Conservation (phyloP, 352 stramenopile genomes). For the Globisporangium paroecandrum region DNA sequence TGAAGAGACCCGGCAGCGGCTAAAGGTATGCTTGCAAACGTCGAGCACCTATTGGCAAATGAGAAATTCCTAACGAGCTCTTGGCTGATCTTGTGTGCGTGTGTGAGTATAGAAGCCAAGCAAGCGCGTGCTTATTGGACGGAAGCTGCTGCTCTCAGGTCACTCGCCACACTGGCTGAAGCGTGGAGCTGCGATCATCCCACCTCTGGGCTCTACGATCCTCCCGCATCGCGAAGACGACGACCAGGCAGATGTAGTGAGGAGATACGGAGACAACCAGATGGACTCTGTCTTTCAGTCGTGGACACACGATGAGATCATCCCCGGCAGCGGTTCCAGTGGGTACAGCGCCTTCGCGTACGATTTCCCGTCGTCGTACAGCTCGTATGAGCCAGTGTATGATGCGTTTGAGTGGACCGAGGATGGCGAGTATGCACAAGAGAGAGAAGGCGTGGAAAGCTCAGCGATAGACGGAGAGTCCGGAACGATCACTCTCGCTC, state of each 20-base stretch:
- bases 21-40: conserved; percentile 5
- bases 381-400: conserved; percentile 2
- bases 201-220: conserved; percentile 29
- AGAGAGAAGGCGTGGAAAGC: not conserved
- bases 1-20: conserved; percentile 24
- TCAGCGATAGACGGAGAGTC: not conserved
- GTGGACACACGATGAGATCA: conserved; percentile 20
- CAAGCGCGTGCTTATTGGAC: conserved; percentile 13
- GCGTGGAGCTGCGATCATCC: conserved; percentile 33
- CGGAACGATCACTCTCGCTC: not conserved
- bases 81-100: not conserved
- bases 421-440: not conserved
- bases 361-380: conserved; percentile 11
- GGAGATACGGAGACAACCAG: not conserved
- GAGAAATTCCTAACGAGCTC: not conserved
- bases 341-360: conserved; percentile 16
- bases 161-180: conserved; percentile 22
- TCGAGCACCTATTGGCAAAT: not conserved
- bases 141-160: conserved; percentile 16
- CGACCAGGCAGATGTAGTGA: not conserved
- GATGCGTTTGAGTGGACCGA: conserved; percentile 18
- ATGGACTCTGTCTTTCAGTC: conserved; percentile 21
- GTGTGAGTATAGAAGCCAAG: conserved; percentile 7
- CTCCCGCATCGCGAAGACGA: conserved; percentile 12
- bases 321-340: not conserved